Conservation (phyloP, 495 filamentous ascomycete genomes). For the Poronia punctata region DNA sequence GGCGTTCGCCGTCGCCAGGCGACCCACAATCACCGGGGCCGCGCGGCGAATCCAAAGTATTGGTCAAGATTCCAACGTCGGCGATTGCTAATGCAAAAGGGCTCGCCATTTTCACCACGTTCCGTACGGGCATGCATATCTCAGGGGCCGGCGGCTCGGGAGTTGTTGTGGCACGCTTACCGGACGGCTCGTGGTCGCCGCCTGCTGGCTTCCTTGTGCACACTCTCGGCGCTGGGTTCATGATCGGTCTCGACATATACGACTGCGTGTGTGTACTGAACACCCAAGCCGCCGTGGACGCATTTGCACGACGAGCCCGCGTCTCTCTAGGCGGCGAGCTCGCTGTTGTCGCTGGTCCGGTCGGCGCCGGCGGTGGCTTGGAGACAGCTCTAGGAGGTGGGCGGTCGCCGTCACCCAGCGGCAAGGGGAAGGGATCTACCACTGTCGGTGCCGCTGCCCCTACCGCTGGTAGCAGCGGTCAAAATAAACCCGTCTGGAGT, state of each 20-base stretch:
- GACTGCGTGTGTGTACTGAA: slow-evolving; percentile 81
- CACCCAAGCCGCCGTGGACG: slow-evolving; percentile 60
- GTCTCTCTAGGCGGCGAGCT: slow-evolving; percentile 70
- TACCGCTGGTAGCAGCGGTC: background rate
- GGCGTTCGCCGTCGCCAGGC: slow-evolving; percentile 1
- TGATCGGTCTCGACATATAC: slow-evolving; percentile 77
- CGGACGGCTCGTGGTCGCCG: slow-evolving; percentile 69
- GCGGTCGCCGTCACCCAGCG: too few species aligned
- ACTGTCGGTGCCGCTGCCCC: too few species aligned
- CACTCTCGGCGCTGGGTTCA: slow-evolving; percentile 66
- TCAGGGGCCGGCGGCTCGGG: slow-evolving; percentile 73
- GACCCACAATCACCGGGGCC: slow-evolving; percentile 4
- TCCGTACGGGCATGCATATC: slow-evolving; percentile 76
- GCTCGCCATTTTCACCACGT: slow-evolving; percentile 76
- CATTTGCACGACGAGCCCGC: slow-evolving; percentile 62
- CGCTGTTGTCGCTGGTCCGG: slow-evolving; percentile 64
- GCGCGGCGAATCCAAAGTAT: slow-evolving; percentile 11
- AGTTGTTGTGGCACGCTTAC: slow-evolving; percentile 59
- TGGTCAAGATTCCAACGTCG: slow-evolving; percentile 67
- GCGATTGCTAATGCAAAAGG: slow-evolving; percentile 67
- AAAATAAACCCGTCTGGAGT: slow-evolving; percentile 54
- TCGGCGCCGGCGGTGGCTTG: slow-evolving; percentile 59
- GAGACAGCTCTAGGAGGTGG: slow-evolving; percentile 19
- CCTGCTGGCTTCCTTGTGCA: slow-evolving; percentile 75
- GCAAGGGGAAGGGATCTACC: too few species aligned